phyloP scores from a whole-genome alignment of 129 eudicot genomes.

The Helichrysum umbraculigerum region DNA sequence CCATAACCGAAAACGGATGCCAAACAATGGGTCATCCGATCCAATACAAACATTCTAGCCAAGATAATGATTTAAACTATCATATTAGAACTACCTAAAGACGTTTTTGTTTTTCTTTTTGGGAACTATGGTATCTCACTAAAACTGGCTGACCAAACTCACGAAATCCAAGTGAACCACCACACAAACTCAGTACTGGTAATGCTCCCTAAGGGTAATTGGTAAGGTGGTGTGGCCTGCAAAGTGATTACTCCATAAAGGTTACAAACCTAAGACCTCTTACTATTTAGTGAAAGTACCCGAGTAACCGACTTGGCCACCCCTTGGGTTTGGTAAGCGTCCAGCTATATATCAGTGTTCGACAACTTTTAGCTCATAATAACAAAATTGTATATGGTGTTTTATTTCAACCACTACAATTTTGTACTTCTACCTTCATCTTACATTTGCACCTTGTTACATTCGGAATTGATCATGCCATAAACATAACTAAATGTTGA shows the following conservation, averaged over 20 bases:
- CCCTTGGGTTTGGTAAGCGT: background rate
- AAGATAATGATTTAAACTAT: background rate
- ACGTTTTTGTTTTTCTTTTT: background rate
- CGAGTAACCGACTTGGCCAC: too few relatives aligned
- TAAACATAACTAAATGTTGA: background rate
- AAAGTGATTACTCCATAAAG: too few relatives aligned
- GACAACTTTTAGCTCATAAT: background rate
- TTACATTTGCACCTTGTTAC: background rate
- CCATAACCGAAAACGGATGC: background rate
- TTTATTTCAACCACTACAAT: background rate
- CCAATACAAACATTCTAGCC: background rate
- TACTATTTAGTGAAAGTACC: too few relatives aligned
- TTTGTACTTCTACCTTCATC: background rate
- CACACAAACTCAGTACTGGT: too few relatives aligned
- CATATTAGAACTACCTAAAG: background rate
- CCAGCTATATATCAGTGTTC: background rate
- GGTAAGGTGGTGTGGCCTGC: too few relatives aligned
- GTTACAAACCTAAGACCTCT: too few relatives aligned
- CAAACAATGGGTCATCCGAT: background rate
- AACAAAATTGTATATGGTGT: background rate
- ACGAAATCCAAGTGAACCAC: too few relatives aligned
- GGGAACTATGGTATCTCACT: too few relatives aligned
- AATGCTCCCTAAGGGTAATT: too few relatives aligned
- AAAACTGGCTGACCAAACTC: too few relatives aligned
- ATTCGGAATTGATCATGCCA: background rate